A percentile compares a stretch with the other conserved stretches of the same genome.
phyloP scores from a whole-genome alignment of 805 yeast species.

The Kodamaea fukazawae region DNA sequence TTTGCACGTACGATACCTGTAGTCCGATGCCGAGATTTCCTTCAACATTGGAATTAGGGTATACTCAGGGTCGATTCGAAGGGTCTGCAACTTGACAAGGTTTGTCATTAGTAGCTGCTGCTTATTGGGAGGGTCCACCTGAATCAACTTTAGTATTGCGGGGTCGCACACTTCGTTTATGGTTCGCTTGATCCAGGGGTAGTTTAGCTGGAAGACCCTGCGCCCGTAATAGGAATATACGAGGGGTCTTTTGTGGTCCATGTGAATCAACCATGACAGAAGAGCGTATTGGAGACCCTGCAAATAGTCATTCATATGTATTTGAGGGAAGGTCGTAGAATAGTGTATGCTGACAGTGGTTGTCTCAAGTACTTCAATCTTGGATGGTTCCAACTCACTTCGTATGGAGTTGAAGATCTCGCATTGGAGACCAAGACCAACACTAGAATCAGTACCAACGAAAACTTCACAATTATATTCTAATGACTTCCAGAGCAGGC shows the following conservation, averaged over 20 bases:
- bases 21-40: slow-evolving; percentile 1
- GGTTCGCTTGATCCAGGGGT: slow-evolving; percentile 11
- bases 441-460: not conserved
- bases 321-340: not conserved
- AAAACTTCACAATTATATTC: slow-evolving; percentile 5
- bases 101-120: slow-evolving; percentile 4
- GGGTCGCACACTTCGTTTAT: slow-evolving; percentile 12
- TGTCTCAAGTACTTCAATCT: not conserved
- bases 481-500: slow-evolving; percentile 9
- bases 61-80: slow-evolving; percentile 9
- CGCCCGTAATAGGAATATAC: slow-evolving; percentile 25
- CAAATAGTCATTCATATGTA: slow-evolving; percentile 1
- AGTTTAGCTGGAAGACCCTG: slow-evolving; percentile 17
- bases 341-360: slow-evolving; percentile 2
- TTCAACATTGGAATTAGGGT: slow-evolving; percentile 10
- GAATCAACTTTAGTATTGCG: not conserved
- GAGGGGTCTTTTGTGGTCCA: slow-evolving; percentile 23
- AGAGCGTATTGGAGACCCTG: slow-evolving; percentile 18
- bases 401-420: slow-evolving; percentile 8
- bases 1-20: not conserved
- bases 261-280: slow-evolving; percentile 18
- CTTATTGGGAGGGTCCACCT: not conserved
- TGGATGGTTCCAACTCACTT: not conserved
- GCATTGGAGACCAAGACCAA: slow-evolving; percentile 8
- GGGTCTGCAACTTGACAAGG: slow-evolving; percentile 11